A percentile compares a stretch with the other conserved stretches of the same genome.
These are phyloP conservation scores for Globisporangium perplexum DNA, from an alignment of 352 stramenopile species.

Conservation along the genomic window DNA sequence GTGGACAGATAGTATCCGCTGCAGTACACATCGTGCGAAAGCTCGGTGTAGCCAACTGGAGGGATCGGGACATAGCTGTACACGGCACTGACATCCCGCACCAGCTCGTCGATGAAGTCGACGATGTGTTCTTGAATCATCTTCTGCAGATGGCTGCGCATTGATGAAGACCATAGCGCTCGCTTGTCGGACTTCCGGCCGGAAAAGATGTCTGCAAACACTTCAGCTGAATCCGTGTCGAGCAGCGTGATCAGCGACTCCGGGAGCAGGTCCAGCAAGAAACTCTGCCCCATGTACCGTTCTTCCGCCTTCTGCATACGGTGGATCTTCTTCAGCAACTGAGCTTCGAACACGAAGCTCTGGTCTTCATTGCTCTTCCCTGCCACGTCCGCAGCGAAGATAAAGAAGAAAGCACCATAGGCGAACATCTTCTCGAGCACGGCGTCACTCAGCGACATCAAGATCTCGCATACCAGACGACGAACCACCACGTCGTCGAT, in stretches of 20 bases:
- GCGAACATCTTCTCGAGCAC: constrained; percentile 47
- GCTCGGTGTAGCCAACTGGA: constrained; percentile 58
- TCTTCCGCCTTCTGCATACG: constrained; percentile 51
- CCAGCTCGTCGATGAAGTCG: constrained; percentile 57
- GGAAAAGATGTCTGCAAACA: constrained; percentile 63
- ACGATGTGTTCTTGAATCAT: constrained; percentile 72
- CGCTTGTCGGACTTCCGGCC: constrained; percentile 54
- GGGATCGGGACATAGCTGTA: constrained; percentile 67
- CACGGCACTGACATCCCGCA: constrained; percentile 38
- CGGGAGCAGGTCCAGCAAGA: constrained; percentile 61
- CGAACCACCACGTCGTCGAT: constrained; percentile 46
- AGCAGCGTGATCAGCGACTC: constrained; percentile 66
- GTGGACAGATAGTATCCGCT: constrained; percentile 71
- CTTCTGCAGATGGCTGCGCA: constrained; percentile 63
- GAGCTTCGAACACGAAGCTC: constrained; percentile 51
- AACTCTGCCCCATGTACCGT: constrained; percentile 45
- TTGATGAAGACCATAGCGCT: constrained; percentile 60
- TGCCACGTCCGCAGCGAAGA: constrained; percentile 38
- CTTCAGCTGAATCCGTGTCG: constrained; percentile 51
- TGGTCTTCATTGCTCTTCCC: constrained; percentile 17
- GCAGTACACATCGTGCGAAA: constrained; percentile 73
- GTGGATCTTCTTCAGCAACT: constrained; percentile 59
- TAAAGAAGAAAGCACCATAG: constrained; percentile 70
- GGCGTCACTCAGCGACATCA: constrained; percentile 41
- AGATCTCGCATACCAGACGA: constrained; percentile 54